phyloP scores from a whole-genome alignment of 1,139 yeast species.

The Candida mesenterica region DNA sequence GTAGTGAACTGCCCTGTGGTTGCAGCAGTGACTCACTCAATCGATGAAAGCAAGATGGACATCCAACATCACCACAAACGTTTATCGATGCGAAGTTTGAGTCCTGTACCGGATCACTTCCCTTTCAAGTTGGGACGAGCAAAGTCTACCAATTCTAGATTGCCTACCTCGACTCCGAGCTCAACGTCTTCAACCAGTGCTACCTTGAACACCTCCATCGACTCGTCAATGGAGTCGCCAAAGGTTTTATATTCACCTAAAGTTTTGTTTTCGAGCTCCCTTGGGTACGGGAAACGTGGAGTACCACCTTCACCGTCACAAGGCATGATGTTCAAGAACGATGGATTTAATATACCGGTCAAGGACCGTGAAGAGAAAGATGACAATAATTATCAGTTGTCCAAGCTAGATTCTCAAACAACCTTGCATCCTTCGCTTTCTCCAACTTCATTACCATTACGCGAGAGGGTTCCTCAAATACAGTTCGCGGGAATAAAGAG shows the following conservation, averaged over 20 bases:
- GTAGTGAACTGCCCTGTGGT: neutral
- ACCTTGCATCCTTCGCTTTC: neutral
- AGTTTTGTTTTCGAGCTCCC: neutral
- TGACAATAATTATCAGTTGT: neutral
- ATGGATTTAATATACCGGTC: neutral
- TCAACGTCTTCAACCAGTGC: neutral
- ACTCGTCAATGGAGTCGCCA: neutral
- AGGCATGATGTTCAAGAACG: slow-evolving; percentile 1
- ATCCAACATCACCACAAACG: neutral
- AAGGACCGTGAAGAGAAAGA: neutral
- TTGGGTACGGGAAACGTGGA: neutral
- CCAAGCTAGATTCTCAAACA: neutral
- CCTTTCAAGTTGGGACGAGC: slow-evolving; percentile 2
- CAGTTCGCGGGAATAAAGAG: neutral
- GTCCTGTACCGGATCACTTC: slow-evolving; percentile 1
- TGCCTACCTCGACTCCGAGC: neutral
- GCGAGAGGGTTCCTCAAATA: neutral
- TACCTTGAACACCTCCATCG: neutral
- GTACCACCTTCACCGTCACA: neutral
- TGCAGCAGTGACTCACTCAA: neutral
- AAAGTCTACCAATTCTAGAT: neutral
- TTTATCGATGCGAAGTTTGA: slow-evolving; percentile 1
- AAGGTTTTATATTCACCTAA: neutral
- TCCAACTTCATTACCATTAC: neutral
- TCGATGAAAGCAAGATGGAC: neutral